A percentile compares a stretch with the other conserved stretches of the same genome.
Conservation (phyloP, 768 basidiomycete species). For the Tulasnella sp. region DNA sequence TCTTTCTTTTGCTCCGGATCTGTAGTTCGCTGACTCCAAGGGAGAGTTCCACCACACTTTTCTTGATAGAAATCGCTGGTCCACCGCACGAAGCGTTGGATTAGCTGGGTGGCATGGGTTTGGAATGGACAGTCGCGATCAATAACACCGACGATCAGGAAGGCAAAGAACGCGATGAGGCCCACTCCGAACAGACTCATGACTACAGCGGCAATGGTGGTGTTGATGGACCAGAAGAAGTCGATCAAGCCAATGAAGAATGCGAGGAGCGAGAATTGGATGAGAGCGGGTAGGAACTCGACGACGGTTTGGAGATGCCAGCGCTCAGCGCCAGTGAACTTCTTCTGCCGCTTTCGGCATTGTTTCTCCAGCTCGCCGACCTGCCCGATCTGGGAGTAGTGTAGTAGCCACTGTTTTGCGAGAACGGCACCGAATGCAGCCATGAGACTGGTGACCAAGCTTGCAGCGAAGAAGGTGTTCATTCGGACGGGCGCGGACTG, state of each 20-base stretch:
- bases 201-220: neutral
- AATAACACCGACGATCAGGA: neutral
- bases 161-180: neutral
- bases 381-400: neutral
- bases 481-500: neutral
- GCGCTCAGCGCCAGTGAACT: neutral
- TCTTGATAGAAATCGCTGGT: no score
- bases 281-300: neutral
- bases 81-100: no score
- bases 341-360: neutral
- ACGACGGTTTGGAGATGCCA: neutral
- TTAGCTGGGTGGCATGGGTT: neutral
- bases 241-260: neutral
- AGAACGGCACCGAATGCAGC: neutral
- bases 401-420: neutral
- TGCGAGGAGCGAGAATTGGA: neutral
- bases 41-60: no score
- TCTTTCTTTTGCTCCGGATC: no score
- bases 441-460: neutral
- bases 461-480: neutral
- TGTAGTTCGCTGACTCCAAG: no score
- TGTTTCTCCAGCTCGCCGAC: neutral
- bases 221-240: neutral
- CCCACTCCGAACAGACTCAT: neutral
- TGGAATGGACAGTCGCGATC: neutral